phyloP scores from a whole-genome alignment of 345 rosid species.

The Durio zibethinus region DNA sequence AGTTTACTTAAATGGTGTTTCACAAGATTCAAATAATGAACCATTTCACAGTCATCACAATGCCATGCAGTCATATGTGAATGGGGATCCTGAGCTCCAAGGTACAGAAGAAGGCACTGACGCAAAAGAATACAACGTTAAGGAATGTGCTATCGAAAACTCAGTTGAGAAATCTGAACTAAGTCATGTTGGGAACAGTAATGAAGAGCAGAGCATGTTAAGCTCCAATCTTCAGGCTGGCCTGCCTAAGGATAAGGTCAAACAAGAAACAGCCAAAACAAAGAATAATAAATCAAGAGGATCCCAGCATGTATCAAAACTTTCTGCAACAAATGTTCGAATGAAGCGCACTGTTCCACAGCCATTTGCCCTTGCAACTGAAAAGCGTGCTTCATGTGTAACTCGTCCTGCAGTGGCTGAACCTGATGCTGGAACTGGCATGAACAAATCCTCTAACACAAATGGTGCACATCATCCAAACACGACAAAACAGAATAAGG shows the following conservation, averaged over 20 bases:
- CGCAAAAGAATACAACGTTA: conserved; percentile 68
- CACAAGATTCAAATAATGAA: conserved; percentile 42
- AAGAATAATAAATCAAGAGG: conserved; percentile 32
- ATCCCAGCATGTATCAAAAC: conserved; percentile 45
- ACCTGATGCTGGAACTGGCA: conserved; percentile 28
- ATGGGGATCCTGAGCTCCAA: conserved; percentile 41
- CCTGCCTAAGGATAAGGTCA: conserved; percentile 26
- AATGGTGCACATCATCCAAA: conserved; percentile 26
- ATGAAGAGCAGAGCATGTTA: conserved; percentile 25
- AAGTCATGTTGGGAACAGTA: conserved; percentile 24
- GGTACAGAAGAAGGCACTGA: conserved; percentile 55
- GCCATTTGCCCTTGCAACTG: conserved; percentile 85
- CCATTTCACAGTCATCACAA: conserved; percentile 36
- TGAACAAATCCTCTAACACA: conserved; percentile 25
- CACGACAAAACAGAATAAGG: conserved; percentile 45
- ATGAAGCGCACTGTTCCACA: conserved; percentile 76
- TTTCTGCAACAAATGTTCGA: conserved; percentile 38
- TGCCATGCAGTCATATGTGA: conserved; percentile 36
- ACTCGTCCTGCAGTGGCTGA: conserved; percentile 43
- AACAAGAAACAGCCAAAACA: conserved; percentile 25
- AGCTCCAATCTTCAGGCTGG: conserved; percentile 27
- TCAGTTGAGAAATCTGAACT: conserved; percentile 40
- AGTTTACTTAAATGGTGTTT: conserved; percentile 45
- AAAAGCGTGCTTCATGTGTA: conserved; percentile 76
- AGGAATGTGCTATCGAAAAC: conserved; percentile 67